phyloP scores from a whole-genome alignment of 352 stramenopile species.

The Pythium monospermum region DNA sequence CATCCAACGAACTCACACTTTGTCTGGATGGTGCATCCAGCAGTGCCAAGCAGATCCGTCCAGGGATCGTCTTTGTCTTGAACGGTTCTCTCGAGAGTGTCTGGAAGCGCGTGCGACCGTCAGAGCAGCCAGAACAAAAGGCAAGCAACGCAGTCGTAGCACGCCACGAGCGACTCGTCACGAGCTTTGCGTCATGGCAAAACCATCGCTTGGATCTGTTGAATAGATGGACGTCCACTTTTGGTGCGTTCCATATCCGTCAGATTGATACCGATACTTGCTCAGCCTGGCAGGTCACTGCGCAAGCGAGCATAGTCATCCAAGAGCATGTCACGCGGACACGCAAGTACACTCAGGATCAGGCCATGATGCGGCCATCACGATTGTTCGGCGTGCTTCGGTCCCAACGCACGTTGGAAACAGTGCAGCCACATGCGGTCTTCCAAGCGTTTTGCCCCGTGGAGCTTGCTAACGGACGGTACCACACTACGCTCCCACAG shows the following conservation, averaged over 20 bases:
- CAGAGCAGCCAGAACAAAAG: slow-evolving; percentile 1
- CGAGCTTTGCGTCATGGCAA: slow-evolving; percentile 35
- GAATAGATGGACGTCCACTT: slow-evolving; percentile 33
- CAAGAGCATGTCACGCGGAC: slow-evolving; percentile 17
- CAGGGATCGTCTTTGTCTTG: slow-evolving; percentile 46
- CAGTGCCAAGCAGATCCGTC: slow-evolving; percentile 24
- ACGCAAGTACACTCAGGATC: slow-evolving; percentile 21
- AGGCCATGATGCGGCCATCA: slow-evolving; percentile 23
- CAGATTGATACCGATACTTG: slow-evolving; percentile 31
- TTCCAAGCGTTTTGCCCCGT: slow-evolving; percentile 61
- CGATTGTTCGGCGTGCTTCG: slow-evolving; percentile 30
- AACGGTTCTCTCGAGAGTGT: slow-evolving; percentile 28
- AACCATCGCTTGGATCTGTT: slow-evolving; percentile 43
- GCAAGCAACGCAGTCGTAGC: neutral
- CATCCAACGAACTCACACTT: slow-evolving; percentile 26
- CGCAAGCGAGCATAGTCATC: slow-evolving; percentile 23
- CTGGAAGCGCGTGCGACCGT: too few species aligned
- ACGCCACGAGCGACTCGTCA: slow-evolving; percentile 15
- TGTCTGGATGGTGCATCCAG: slow-evolving; percentile 6
- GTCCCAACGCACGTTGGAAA: slow-evolving; percentile 17
- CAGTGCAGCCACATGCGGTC: slow-evolving; percentile 24
- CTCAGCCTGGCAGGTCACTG: slow-evolving; percentile 45
- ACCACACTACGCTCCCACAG: slow-evolving; percentile 22
- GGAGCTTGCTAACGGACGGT: slow-evolving; percentile 34
- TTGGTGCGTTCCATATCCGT: slow-evolving; percentile 41